phyloP scores from a whole-genome alignment of 768 basidiomycete species.

The Gloeostereum incarnatum region DNA sequence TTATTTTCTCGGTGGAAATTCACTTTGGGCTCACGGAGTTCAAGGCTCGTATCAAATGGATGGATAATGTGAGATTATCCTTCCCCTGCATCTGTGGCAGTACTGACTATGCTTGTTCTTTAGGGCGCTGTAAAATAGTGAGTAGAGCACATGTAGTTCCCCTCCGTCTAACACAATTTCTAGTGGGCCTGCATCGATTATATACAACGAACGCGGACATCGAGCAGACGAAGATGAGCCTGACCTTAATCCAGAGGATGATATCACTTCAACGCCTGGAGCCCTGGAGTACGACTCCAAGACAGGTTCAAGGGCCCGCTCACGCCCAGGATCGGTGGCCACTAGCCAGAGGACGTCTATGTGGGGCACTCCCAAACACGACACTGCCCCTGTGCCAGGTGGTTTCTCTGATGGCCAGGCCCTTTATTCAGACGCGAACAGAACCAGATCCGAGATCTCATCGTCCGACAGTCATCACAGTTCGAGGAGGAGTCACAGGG shows the following conservation, averaged over 20 bases:
- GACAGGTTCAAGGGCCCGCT: constrained; percentile 45
- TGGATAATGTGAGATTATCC: constrained; percentile 52
- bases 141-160: constrained; percentile 15
- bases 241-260: constrained; percentile 59
- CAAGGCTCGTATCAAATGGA: constrained; percentile 75
- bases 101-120: constrained; percentile 2
- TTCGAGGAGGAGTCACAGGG: constrained; percentile 2
- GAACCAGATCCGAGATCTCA: constrained; percentile 11
- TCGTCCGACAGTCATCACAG: constrained; percentile 8
- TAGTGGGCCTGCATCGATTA: constrained; percentile 72
- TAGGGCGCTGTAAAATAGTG: constrained; percentile 70
- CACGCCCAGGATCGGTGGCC: constrained; percentile 19
- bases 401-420: not conserved
- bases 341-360: constrained; percentile 16
- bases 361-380: constrained; percentile 9
- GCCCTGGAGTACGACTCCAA: constrained; percentile 31
- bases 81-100: not conserved
- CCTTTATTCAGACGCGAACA: not conserved
- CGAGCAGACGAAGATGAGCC: constrained; percentile 67
- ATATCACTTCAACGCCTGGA: constrained; percentile 31
- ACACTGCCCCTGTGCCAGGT: constrained; percentile 2
- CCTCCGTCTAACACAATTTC: constrained; percentile 3
- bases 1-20: constrained; percentile 78
- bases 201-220: constrained; percentile 74
- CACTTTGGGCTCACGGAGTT: constrained; percentile 81